Evolutionary conservation across 495 filamentous ascomycete species (phyloP), one percentile per base, ranked within the genome.

Genomic region (Tuber calosporum): DNA sequence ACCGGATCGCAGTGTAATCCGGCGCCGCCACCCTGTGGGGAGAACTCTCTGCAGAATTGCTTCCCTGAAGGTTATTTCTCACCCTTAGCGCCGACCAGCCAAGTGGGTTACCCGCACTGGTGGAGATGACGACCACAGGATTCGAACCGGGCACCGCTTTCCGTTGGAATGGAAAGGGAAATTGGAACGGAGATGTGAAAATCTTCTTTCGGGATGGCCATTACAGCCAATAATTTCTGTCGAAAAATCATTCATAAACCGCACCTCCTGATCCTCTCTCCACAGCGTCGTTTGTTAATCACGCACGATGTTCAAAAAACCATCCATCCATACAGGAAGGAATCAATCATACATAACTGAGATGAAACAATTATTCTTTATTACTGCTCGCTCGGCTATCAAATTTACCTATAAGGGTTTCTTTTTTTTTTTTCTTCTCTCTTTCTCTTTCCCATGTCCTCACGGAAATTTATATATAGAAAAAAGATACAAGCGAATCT

Each of bases 41-140:
- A 79, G 78, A 79, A 79, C 38, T 79, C 78, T 79, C 78, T 79
- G 77, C 78, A 79, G 77, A 79, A 79, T 79, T 79, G 73, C 77
- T 79, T 79, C 77, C 77, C 77, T 79, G 78, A 79, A 79, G 78
- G 77, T 70, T 79, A 71, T 79, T 71, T 73, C 78, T 79, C 78
- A 72, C 68, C 76, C 78, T 79, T 79, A 79, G 72, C 67, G 76
- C 68, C 43, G 43, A 79, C 69, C 71, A 76, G 69, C 72, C 40
- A 62, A 77, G 72, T 69, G 73, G 78, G 73, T 79, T 79, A 79
- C 78, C 73, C 78, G 40, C 77, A 73, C 73, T 70, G 73, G 73
- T 69, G 74, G 26, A 72, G 73, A 72, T 58, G 78, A 45, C 78
- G 73, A 79, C 78, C 78, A 79, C 78, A 75, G 73, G 77, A 76